These are phyloP conservation scores for Diaporthe longicolla DNA, from an alignment of 2,329 filamentous ascomycete genomes.

Conservation along the genomic window DNA sequence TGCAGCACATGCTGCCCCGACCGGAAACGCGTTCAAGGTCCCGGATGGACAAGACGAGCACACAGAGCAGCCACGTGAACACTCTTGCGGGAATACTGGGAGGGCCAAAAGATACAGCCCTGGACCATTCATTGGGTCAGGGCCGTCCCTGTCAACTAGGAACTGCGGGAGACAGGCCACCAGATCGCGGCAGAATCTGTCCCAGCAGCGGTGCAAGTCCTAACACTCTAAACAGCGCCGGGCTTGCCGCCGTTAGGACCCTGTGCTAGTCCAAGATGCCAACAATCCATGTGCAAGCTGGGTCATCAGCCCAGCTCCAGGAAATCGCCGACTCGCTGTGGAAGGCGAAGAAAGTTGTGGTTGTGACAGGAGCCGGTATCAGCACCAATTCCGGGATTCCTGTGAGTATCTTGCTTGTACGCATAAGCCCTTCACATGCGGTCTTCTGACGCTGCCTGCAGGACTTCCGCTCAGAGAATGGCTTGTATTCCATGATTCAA, in stretches of 20 bases:
- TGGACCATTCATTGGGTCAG: constrained; percentile 25
- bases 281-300: constrained; percentile 67
- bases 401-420: constrained; percentile 59
- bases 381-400: constrained; percentile 84
- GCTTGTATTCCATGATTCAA: constrained; percentile 80
- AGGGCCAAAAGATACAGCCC: constrained; percentile 5
- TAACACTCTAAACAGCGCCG: neutral
- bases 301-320: constrained; percentile 69
- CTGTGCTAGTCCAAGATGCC: constrained; percentile 62
- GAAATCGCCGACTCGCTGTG: constrained; percentile 74
- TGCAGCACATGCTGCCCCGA: constrained; percentile 19
- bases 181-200: neutral
- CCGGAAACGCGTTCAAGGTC: constrained; percentile 1
- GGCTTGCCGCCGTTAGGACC: neutral
- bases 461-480: constrained; percentile 81
- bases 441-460: constrained; percentile 51
- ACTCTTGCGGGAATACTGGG: constrained; percentile 8
- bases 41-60: constrained; percentile 36
- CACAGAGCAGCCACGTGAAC: constrained; percentile 6
- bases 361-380: constrained; percentile 81
- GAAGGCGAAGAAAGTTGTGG: constrained; percentile 77
- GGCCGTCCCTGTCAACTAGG: constrained; percentile 1
- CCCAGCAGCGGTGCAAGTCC: neutral
- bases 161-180: constrained; percentile 8
- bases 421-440: neutral